A percentile compares a stretch with the other conserved stretches of the same genome.
Evolutionary conservation across 768 basidiomycete genomes (phyloP).

Genomic region (Leccinum arenicola): DNA sequence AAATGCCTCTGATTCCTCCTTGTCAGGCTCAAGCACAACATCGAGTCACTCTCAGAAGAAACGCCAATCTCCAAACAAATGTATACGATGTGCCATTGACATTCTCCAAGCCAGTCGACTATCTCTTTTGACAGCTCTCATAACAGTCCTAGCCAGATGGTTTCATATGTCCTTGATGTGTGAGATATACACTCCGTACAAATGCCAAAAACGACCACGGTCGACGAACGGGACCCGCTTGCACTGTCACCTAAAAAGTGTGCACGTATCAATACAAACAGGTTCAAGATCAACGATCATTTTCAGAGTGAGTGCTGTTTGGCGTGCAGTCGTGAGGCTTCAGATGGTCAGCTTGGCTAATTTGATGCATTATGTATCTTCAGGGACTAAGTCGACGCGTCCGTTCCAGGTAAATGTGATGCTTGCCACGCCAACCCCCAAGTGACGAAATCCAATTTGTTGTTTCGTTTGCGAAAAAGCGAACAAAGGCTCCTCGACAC

Average conservation of each 20-base stretch:
- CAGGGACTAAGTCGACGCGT: not conserved
- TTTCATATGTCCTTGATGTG: no score
- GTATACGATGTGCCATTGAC: not conserved
- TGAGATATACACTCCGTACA: no score
- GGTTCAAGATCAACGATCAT: no score
- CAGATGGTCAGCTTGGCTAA: conserved; percentile 43
- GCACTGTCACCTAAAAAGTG: no score
- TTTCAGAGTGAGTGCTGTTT: conserved; percentile 29
- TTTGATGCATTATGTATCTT: not conserved
- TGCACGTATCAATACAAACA: no score
- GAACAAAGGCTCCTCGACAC: conserved; percentile 54
- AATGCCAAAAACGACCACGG: no score
- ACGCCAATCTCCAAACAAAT: not conserved
- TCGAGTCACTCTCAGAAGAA: no score
- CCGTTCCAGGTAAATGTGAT: conserved; percentile 56
- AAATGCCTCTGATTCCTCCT: no score
- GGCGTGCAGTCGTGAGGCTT: conserved; percentile 56
- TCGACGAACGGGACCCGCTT: no score
- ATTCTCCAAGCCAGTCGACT: not conserved
- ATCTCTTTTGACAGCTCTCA: not conserved
- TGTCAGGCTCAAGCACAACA: no score
- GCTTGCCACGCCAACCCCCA: conserved; percentile 51
- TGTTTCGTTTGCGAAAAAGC: conserved; percentile 49
- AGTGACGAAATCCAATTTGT: conserved; percentile 54
- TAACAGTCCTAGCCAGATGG: not conserved